Base-by-base conservation (phyloP, 129 eudicot genomes). In the Glebionis coronaria region DNA sequence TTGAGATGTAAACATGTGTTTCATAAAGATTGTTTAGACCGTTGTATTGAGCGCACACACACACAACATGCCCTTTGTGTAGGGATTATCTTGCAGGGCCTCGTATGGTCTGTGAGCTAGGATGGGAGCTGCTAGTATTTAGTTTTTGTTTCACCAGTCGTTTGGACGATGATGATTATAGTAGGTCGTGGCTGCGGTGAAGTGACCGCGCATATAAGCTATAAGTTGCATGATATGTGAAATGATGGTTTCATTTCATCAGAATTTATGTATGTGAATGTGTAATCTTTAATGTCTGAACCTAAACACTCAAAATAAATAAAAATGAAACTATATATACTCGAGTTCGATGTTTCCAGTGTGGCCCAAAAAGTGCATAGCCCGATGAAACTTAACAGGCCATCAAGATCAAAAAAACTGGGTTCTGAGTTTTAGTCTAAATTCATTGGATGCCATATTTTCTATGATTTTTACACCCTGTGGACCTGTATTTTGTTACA, bases 1-100 rank as follows among this genome's bases (percentile, higher is more conserved):
- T n/a, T 78, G 19, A 35, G 69, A 20, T 78, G 82, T 52, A 55
- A 27, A 4, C 82, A 78, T 67, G 3, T 72, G 6, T 78, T 78
- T 59, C 82, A 78, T 18, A 66, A 63, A 13, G 78, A 44, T 18
- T 82, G 86, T 47, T 68, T 74, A 16, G 87, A 75, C 81, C 81
- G 0, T 16, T 78, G n/a, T 74, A 79, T 50, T 62, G 83, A 19
- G 53, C n/a, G n/a, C 45, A 15, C 6, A 56, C 25, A 3, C 62
- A 56, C 62, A 56, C 25, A 18, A 56, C 38, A 56, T 56, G 62
- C 42, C 62, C 62, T 23, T 56, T 56, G 9, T 56, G 62, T 56
- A 29, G 42, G 28, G 62, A 25, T 21, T 56, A 56, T 56, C 62
- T 56, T 56, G 62, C 27, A 12, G 62, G 62, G 6, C 62, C 62